Base-by-base conservation (phyloP, 345 rosid species). In the Arabis alpina region DNA sequence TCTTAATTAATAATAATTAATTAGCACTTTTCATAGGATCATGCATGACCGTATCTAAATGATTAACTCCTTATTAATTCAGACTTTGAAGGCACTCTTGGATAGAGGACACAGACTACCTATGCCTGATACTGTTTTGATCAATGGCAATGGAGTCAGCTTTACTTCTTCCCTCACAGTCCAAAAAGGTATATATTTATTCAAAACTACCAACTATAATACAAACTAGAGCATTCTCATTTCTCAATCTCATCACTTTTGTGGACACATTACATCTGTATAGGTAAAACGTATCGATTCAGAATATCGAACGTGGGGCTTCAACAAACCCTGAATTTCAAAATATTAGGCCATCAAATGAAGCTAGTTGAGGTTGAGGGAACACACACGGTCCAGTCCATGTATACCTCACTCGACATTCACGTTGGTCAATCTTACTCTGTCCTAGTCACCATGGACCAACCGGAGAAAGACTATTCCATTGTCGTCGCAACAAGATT, bases 341-440 rank as follows among this genome's bases (percentile, higher is more conserved):
- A 88, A 3, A 83, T 93, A 47, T 81, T 79, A 34, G 92, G 86
- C 32, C 98, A 93, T 80, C 70, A 40, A 40, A 75, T 93, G 92
- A 83, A 81, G 79, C 84, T 93, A 36, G 91, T 93, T 6, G 98
- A 93, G 79, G 96, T 89, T 0, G 97, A 93, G 59, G 98, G 98
- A 27, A 90, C 94, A 13, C 96, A 93, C 76, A 89, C 98, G 0
- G 53, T 88, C 27, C 98, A 93, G 67, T 78, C 83, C 55, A 62
- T 76, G 11, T 87, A 85, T 67, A 70, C 84, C 1, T 84, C 90
- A 0, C 77, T 93, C 12, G 98, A 91, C 67, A 72, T 93, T 52
- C 97, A 91, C 49, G 90, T 87, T 52, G 96, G 98, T 6, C 98
- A 93, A 50, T 88, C 96, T 50, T 89, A 82, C 68, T 93, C 98